phyloP scores from a whole-genome alignment of 805 yeast genomes.

The Candida adriatica region DNA sequence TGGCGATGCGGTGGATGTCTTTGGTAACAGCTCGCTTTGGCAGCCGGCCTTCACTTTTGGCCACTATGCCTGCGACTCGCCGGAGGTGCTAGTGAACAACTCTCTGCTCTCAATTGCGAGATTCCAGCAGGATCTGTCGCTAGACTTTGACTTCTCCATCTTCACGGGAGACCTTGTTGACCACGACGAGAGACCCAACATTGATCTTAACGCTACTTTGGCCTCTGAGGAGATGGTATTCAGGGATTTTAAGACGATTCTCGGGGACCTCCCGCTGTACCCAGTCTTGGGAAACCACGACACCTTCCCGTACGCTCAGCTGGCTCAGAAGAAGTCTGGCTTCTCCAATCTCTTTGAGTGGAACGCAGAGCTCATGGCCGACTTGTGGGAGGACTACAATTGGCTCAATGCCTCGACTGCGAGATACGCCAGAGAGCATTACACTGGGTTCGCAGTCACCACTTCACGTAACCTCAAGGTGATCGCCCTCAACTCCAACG shows the following conservation, averaged over 20 bases:
- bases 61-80: conserved; percentile 58
- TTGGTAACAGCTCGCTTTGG: conserved; percentile 32
- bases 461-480: conserved; percentile 53
- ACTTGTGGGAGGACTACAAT: conserved; percentile 38
- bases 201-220: conserved; percentile 40
- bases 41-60: conserved; percentile 59
- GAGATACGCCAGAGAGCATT: conserved; percentile 32
- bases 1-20: conserved; percentile 26
- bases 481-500: conserved; percentile 58
- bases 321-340: conserved; percentile 46
- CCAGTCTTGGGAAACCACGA: conserved; percentile 69
- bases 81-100: conserved; percentile 53
- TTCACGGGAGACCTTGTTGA: conserved; percentile 75
- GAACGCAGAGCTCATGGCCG: conserved; percentile 42
- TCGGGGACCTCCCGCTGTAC: conserved; percentile 48
- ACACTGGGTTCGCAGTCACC: conserved; percentile 53
- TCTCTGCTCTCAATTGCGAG: conserved; percentile 40
- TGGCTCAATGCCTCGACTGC: conserved; percentile 29
- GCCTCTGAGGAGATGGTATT: conserved; percentile 45
- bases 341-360: conserved; percentile 35
- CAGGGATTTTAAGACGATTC: conserved; percentile 42
- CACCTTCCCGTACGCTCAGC: conserved; percentile 61
- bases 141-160: conserved; percentile 50
- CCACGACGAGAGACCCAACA: conserved; percentile 48
- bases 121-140: conserved; percentile 25